These are phyloP conservation scores for Beta macrorhiza DNA, from an alignment of 179 eudicot species.

Conservation along the genomic window DNA sequence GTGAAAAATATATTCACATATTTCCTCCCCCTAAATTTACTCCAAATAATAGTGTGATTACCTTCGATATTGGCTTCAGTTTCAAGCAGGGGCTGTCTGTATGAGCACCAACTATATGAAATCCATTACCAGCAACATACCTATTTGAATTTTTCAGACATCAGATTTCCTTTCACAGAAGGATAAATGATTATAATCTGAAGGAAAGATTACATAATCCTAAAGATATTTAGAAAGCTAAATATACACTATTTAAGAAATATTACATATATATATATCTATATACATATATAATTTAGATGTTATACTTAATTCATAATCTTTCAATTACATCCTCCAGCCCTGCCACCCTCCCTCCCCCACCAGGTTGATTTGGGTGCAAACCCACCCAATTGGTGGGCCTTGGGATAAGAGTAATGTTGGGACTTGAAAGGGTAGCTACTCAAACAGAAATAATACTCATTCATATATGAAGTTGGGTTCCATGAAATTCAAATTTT, in stretches of 20 bases:
- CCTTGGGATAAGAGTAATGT: not conserved
- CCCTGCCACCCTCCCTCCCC: not conserved
- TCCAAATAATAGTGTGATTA: constrained; percentile 25
- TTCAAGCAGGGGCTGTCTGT: constrained; percentile 97
- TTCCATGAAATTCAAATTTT: not conserved
- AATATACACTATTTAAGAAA: too few species aligned
- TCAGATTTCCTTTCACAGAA: constrained; percentile 16
- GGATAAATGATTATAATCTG: not conserved
- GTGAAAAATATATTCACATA: not conserved
- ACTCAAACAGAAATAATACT: not conserved
- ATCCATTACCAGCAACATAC: constrained; percentile 90
- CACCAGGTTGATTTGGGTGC: not conserved
- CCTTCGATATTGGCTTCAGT: constrained; percentile 91
- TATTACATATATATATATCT: too few species aligned
- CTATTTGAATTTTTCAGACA: constrained; percentile 35
- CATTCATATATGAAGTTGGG: not conserved
- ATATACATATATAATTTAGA: too few species aligned
- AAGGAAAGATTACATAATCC: too few species aligned
- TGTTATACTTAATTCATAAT: not conserved
- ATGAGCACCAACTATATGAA: constrained; percentile 87
- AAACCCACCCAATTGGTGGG: not conserved
- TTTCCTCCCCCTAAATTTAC: not conserved
- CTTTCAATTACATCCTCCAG: not conserved
- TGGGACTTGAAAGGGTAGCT: not conserved
- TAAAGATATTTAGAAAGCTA: too few species aligned